Evolutionary conservation across 495 filamentous ascomycete species (phyloP), one percentile per base, ranked within the genome.

Genomic region (Hyaloscypha variabilis): DNA sequence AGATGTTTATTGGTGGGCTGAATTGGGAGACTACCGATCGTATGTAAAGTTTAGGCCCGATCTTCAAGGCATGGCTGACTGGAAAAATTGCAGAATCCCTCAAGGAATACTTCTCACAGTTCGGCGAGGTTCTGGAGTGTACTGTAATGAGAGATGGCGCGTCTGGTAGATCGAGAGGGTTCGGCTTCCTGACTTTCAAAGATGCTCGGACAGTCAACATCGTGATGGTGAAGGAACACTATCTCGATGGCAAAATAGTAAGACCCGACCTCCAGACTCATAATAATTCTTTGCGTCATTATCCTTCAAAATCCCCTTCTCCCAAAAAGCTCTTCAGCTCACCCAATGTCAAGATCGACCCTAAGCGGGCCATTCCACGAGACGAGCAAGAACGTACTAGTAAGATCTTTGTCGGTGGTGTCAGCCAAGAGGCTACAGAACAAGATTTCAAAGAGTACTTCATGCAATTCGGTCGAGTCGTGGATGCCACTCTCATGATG

Each of bases 21-120:
- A 99, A 99, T 75, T 99, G 95, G 95, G 95, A 99, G 77, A 99
- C 95, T 29, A 97, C 95, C 56, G 95, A 99, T 79, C 90, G 95
- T 99, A 90, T 83, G 91, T 74, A 58, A 46, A 46, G 17, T 46
- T 19, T 10, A 46, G 19, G 17, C 3, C 39, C 6, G 19, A 46
- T 19, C 14, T 46, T 46, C 39, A 46, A 46, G 39, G 39, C 10
- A 17, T 17, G 39, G 17, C 17, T 46, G 19, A 46, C 39, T 46
- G 8, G 17, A 3, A 46, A 46, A 46, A 8, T 24, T 31, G 52
- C 74, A 99, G 95, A 99, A 82, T 97, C 95, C 13, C 83, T 99
- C n/a, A 92, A 93, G 64, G 91, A 98, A 65, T 99, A 99, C 71
- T 99, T 99, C 77, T 97, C 96, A 17, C 91, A 97, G 72, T 99